Conservation (phyloP, 2,329 filamentous ascomycete genomes). For the Arthroderma sp. region DNA sequence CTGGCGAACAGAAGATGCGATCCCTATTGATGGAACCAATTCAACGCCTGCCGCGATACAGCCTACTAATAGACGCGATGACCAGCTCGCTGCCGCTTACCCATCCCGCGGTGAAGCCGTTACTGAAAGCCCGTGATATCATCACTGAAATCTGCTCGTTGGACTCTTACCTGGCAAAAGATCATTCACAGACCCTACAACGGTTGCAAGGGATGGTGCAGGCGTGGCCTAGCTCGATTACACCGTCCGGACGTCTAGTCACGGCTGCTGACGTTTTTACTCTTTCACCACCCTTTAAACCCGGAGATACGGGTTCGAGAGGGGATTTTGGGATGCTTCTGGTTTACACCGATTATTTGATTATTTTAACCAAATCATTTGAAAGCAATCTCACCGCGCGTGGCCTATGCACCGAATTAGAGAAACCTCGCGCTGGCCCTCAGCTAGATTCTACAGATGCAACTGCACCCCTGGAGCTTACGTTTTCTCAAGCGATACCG, state of each 20-base stretch:
- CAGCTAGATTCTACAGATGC: constrained; percentile 29
- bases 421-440: constrained; percentile 44
- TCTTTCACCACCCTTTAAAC: constrained; percentile 56
- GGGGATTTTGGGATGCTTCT: constrained; percentile 56
- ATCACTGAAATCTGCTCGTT: constrained; percentile 95
- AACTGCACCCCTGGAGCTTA: constrained; percentile 48
- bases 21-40: constrained; percentile 94
- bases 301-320: constrained; percentile 28
- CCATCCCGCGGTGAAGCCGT: constrained; percentile 67
- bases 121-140: constrained; percentile 82
- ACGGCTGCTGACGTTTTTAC: constrained; percentile 70
- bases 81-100: constrained; percentile 70
- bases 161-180: constrained; percentile 52
- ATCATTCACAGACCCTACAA: constrained; percentile 60
- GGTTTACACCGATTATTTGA: constrained; percentile 69
- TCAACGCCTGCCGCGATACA: constrained; percentile 86
- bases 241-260: constrained; percentile 65
- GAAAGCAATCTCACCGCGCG: constrained; percentile 55
- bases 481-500: constrained; percentile 59
- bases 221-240: constrained; percentile 59
- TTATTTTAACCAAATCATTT: constrained; percentile 60
- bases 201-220: constrained; percentile 65
- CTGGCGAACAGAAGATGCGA: constrained; percentile 78
- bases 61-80: constrained; percentile 91
- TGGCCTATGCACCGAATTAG: constrained; percentile 69